Conservation (phyloP, 805 yeast genomes). For the Zygotorulaspora danielsina region DNA sequence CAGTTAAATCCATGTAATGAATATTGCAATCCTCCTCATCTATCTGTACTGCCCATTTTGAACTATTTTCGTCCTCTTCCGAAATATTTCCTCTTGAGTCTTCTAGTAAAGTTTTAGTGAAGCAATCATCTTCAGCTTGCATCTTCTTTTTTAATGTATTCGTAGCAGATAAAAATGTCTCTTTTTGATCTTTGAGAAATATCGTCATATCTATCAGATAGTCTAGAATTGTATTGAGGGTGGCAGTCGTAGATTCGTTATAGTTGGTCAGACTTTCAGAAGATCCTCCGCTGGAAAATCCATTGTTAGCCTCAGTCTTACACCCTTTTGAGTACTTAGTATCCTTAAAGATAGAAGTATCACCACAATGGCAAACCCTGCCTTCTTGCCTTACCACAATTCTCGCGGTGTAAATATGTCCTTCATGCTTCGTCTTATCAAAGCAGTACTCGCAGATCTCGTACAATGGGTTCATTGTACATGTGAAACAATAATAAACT, state of each 20-base stretch:
- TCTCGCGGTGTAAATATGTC: conserved; percentile 44
- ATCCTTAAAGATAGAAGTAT: conserved; percentile 25
- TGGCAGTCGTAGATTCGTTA: conserved; percentile 10
- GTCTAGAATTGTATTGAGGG: conserved; percentile 25
- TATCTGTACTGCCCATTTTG: conserved; percentile 27
- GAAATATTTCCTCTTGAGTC: conserved; percentile 10
- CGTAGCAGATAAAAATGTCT: conserved; percentile 5
- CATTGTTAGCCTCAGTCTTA: conserved; percentile 21
- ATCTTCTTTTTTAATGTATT: conserved; percentile 2
- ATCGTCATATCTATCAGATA: conserved; percentile 25
- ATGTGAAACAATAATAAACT: conserved; percentile 34
- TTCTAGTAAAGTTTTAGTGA: conserved; percentile 1
- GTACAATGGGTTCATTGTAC: conserved; percentile 31
- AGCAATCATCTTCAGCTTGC: background rate
- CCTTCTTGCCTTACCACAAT: conserved; percentile 31
- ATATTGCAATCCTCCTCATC: conserved; percentile 27
- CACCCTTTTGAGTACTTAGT: conserved; percentile 19
- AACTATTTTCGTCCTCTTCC: conserved; percentile 7
- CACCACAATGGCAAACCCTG: conserved; percentile 34
- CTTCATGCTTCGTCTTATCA: conserved; percentile 62
- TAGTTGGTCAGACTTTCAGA: conserved; percentile 4
- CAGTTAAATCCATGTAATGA: conserved; percentile 26
- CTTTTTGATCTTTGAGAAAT: conserved; percentile 13
- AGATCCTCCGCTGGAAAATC: background rate
- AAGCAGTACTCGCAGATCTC: conserved; percentile 69